phyloP scores from a whole-genome alignment of 192 early-diverging fungal species.

The Fimicolochytrium jonesii region DNA sequence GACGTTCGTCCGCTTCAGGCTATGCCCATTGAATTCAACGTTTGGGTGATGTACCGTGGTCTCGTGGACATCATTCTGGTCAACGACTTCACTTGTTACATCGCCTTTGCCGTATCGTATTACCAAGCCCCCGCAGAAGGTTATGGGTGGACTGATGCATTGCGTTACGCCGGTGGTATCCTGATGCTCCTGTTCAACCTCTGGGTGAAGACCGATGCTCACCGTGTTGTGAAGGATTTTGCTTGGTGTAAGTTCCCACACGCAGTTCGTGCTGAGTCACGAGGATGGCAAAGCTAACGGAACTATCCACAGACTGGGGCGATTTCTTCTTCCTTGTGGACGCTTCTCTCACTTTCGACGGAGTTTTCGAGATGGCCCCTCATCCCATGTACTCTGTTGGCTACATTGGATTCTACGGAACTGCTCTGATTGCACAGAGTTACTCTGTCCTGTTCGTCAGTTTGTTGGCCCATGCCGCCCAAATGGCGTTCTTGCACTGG shows the following conservation, averaged over 20 bases:
- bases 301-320: constrained; percentile 99
- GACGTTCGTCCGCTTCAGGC: constrained; percentile 38
- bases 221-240: constrained; percentile 94
- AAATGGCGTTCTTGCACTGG: constrained; percentile 82
- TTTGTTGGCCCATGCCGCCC: constrained; percentile 79
- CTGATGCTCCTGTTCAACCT: constrained; percentile 85
- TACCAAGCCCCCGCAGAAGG: constrained; percentile 62
- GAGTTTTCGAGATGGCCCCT: constrained; percentile 94
- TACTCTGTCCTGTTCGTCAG: constrained; percentile 89
- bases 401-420: constrained; percentile 93
- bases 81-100: constrained; percentile 86
- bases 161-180: constrained; percentile 74
- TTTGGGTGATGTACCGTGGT: constrained; percentile 92
- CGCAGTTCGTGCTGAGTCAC: too few species aligned
- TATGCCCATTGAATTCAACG: constrained; percentile 93
- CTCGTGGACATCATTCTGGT: constrained; percentile 89
- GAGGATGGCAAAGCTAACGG: too few species aligned
- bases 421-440: constrained; percentile 84
- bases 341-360: constrained; percentile 73
- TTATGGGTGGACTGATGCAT: constrained; percentile 39
- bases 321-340: constrained; percentile 97
- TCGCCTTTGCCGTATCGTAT: constrained; percentile 77
- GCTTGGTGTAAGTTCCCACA: constrained; percentile 93
- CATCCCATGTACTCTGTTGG: constrained; percentile 99
- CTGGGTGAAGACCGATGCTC: constrained; percentile 95